Evolutionary conservation across 371 early-diverging fungal genomes (phyloP).

Genomic region (Gilbertella persicaria): DNA sequence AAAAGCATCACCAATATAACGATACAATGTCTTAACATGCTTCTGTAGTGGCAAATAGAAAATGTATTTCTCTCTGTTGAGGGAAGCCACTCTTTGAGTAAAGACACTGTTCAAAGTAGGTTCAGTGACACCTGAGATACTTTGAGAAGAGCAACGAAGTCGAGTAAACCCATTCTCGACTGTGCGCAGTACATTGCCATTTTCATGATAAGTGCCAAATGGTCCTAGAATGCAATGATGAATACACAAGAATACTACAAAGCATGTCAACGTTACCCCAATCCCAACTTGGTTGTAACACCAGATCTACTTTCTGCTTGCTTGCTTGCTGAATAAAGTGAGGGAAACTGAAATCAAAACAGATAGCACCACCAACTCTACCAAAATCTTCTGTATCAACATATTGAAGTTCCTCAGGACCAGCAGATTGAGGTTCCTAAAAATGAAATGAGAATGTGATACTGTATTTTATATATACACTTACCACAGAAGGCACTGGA

Average conservation of each 20-base stretch:
- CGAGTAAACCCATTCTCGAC: conserved; percentile 59
- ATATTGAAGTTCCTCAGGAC: conserved; percentile 44
- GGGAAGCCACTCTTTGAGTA: conserved; percentile 43
- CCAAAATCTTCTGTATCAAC: conserved; percentile 53
- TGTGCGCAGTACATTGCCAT: conserved; percentile 45
- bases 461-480: background rate
- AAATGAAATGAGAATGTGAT: background rate
- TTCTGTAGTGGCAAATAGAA: conserved; percentile 53
- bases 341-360: conserved; percentile 59
- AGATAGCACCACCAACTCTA: conserved; percentile 53
- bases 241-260: no score
- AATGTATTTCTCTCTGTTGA: conserved; percentile 37
- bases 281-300: conserved; percentile 59
- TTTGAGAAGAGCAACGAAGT: conserved; percentile 55
- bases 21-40: conserved; percentile 46
- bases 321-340: conserved; percentile 54
- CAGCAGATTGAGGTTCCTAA: conserved; percentile 40
- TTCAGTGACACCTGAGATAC: conserved; percentile 54
- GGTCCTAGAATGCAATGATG: conserved; percentile 24
- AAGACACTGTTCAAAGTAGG: conserved; percentile 41
- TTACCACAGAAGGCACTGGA: conserved; percentile 53
- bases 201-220: conserved; percentile 50
- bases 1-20: conserved; percentile 41
- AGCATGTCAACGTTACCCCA: no score
- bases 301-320: conserved; percentile 44